A percentile compares a stretch with the other conserved stretches of the same genome.
phyloP scores from a whole-genome alignment of 2,329 filamentous ascomycete species.

The Apiospora pterosperma region DNA sequence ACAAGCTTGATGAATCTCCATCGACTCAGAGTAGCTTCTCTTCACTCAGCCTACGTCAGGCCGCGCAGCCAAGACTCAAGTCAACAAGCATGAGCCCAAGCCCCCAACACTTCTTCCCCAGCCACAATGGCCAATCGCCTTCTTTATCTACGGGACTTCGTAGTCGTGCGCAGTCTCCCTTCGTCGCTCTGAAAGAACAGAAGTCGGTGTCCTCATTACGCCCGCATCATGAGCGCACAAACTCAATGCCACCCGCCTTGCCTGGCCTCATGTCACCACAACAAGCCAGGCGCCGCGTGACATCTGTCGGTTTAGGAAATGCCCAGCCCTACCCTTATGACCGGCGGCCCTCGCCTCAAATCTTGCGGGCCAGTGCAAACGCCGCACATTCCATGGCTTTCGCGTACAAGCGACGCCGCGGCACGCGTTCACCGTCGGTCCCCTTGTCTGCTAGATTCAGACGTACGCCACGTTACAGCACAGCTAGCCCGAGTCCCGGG shows the following conservation, averaged over 20 bases:
- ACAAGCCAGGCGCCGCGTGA: constrained; percentile 40
- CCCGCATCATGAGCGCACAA: constrained; percentile 48
- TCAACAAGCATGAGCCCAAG: constrained; percentile 41
- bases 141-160: constrained; percentile 30
- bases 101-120: constrained; percentile 31
- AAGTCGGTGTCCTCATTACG: constrained; percentile 25
- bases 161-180: constrained; percentile 34
- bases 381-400: constrained; percentile 20
- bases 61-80: constrained; percentile 33
- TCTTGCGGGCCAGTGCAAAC: constrained; percentile 27
- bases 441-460: constrained; percentile 25
- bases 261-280: constrained; percentile 37
- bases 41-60: constrained; percentile 39
- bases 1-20: constrained; percentile 55
- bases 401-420: constrained; percentile 42
- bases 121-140: constrained; percentile 28
- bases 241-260: constrained; percentile 46
- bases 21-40: constrained; percentile 40
- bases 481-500: constrained; percentile 41
- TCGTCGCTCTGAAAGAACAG: constrained; percentile 33
- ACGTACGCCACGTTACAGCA: constrained; percentile 55
- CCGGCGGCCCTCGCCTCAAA: constrained; percentile 35
- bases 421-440: constrained; percentile 55
- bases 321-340: constrained; percentile 27
- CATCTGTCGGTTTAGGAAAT: constrained; percentile 34